A percentile compares a stretch with the other conserved stretches of the same genome.
These are phyloP conservation scores for Tetrahymena elliotti DNA, from an alignment of 73 alveolate genomes.

Conservation along the genomic window DNA sequence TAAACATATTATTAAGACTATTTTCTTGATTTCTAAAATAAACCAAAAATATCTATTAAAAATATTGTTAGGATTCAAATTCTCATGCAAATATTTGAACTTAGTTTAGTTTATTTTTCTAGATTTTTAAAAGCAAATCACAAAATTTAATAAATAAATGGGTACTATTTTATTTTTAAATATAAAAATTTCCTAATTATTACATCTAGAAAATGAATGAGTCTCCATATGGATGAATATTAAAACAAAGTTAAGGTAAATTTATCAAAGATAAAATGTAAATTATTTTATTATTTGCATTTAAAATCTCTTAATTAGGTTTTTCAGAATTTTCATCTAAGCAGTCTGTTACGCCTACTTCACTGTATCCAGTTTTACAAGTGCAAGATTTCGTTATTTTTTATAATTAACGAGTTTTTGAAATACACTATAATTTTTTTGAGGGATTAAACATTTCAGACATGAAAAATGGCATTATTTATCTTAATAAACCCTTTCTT, in stretches of 20 bases:
- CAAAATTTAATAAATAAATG: not conserved
- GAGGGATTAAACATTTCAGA: not conserved
- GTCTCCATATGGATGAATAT: not conserved
- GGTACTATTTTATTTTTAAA: not conserved
- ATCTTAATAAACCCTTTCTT: not conserved
- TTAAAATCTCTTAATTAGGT: not conserved
- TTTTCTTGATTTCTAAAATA: not conserved
- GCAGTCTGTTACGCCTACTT: not conserved
- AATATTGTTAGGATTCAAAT: too few relatives aligned
- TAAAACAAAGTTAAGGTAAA: not conserved
- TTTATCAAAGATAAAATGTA: too few relatives aligned
- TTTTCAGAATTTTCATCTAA: not conserved
- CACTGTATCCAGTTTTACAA: not conserved
- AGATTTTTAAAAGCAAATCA: not conserved
- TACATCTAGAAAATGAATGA: not conserved
- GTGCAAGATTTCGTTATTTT: not conserved
- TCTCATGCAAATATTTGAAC: not conserved
- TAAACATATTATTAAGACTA: not conserved
- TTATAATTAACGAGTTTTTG: not conserved
- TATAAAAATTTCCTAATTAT: not conserved
- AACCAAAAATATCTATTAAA: not conserved
- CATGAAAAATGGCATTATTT: not conserved
- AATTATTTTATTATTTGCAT: not conserved
- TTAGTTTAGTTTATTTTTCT: not conserved
- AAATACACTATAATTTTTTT: not conserved